Conservation (phyloP, 768 basidiomycete species). For the Kwoniella botswanensis region DNA sequence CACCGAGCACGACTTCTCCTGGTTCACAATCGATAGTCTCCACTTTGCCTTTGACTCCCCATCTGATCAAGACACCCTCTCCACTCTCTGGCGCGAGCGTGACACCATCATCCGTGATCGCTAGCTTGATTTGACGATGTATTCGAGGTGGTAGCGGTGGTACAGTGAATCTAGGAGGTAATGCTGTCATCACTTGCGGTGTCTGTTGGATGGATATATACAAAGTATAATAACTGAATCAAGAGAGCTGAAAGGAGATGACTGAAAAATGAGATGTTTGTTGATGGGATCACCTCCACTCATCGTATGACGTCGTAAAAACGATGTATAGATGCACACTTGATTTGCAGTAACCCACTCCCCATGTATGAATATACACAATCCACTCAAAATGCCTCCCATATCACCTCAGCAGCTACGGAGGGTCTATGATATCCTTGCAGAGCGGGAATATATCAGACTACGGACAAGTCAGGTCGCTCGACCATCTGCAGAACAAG, state of each 20-base stretch:
- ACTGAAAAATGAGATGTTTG: neutral
- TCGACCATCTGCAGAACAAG: constrained; percentile 10
- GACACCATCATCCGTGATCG: constrained; percentile 41
- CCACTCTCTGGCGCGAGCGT: constrained; percentile 27
- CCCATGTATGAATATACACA: neutral
- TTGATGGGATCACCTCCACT: constrained; percentile 13
- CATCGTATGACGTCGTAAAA: neutral
- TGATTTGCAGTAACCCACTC: neutral
- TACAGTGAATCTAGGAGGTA: constrained; percentile 47
- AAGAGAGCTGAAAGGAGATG: neutral
- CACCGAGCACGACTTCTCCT: constrained; percentile 43
- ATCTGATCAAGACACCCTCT: constrained; percentile 41
- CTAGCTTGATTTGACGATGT: constrained; percentile 44
- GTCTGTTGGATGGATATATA: neutral
- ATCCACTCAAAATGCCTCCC: constrained; percentile 29
- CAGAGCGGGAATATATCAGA: constrained; percentile 16
- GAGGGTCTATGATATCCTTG: constrained; percentile 17
- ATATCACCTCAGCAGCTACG: constrained; percentile 32
- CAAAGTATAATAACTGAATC: neutral
- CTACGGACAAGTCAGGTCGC: neutral
- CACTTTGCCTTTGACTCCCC: constrained; percentile 45
- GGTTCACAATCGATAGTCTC: constrained; percentile 23
- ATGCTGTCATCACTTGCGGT: constrained; percentile 10
- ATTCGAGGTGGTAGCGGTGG: constrained; percentile 52
- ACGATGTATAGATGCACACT: neutral